These are phyloP conservation scores for Agastache rugosa DNA, from an alignment of 257 asterid genomes.

Conservation along the genomic window DNA sequence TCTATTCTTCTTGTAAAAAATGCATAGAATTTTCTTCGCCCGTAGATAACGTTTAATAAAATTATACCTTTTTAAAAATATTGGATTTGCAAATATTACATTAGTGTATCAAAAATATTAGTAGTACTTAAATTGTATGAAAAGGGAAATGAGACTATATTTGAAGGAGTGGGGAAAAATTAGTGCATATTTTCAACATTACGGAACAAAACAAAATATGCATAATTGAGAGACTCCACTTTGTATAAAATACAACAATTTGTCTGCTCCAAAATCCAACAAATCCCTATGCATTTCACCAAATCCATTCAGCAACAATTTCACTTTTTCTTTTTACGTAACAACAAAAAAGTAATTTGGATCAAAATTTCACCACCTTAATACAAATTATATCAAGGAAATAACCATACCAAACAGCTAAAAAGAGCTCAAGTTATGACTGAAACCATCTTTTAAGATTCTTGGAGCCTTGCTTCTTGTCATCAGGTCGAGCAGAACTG, in stretches of 20 bases:
- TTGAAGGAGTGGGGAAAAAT: no score
- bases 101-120: no score
- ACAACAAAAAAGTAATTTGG: not conserved
- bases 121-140: no score
- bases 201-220: no score
- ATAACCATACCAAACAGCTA: not conserved
- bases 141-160: no score
- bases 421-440: slow-evolving; percentile 30
- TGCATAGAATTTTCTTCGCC: no score
- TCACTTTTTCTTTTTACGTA: not conserved
- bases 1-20: no score
- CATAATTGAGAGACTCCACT: not conserved
- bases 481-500: slow-evolving; percentile 42
- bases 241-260: not conserved
- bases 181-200: not conserved
- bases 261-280: not conserved
- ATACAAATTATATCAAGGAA: slow-evolving; percentile 14
- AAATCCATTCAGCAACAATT: not conserved
- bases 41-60: no score
- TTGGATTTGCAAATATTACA: no score
- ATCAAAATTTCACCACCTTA: slow-evolving; percentile 27
- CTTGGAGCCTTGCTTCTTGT: slow-evolving; percentile 65
- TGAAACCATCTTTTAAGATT: slow-evolving; percentile 89
- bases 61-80: no score
- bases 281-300: not conserved